These are phyloP conservation scores for Brettanomyces naardenensis DNA, from an alignment of 805 yeast genomes.

Conservation along the genomic window DNA sequence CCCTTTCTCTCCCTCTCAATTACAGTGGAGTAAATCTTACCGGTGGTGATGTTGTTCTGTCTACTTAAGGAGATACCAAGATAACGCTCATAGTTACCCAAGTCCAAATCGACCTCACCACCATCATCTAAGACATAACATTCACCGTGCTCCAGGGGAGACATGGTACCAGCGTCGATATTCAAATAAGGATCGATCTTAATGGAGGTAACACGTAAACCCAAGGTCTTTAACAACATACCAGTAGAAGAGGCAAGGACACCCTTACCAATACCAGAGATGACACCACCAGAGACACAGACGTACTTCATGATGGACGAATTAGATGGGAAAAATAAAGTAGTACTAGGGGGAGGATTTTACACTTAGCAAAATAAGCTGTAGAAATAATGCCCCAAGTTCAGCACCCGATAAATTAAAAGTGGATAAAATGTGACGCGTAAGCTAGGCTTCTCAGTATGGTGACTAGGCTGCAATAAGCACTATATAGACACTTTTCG, in stretches of 20 bases:
- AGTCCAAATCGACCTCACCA: constrained; percentile 96
- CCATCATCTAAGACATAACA: constrained; percentile 97
- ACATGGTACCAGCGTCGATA: constrained; percentile 99
- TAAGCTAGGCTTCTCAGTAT: too few relatives aligned
- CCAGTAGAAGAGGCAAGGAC: constrained; percentile 98
- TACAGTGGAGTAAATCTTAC: constrained; percentile 91
- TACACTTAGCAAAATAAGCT: background rate
- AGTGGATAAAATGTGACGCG: too few relatives aligned
- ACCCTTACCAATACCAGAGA: constrained; percentile 99
- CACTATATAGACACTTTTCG: background rate
- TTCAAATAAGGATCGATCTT: constrained; percentile 99
- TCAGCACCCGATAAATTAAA: too few relatives aligned
- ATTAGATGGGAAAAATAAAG: background rate
- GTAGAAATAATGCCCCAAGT: constrained; percentile 1
- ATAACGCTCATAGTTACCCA: constrained; percentile 97
- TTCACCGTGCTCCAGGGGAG: constrained; percentile 98
- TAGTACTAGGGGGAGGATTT: background rate
- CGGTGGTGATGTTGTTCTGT: constrained; percentile 97
- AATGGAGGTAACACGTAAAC: constrained; percentile 92
- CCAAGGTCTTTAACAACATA: constrained; percentile 83
- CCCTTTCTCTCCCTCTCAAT: constrained; percentile 94
- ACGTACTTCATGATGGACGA: constrained; percentile 80
- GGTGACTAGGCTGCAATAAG: too few relatives aligned
- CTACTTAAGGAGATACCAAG: constrained; percentile 85
- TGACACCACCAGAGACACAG: constrained; percentile 98